These are phyloP conservation scores for Fusarium tricinctum DNA, from an alignment of 2,329 filamentous ascomycete genomes.

Conservation along the genomic window DNA sequence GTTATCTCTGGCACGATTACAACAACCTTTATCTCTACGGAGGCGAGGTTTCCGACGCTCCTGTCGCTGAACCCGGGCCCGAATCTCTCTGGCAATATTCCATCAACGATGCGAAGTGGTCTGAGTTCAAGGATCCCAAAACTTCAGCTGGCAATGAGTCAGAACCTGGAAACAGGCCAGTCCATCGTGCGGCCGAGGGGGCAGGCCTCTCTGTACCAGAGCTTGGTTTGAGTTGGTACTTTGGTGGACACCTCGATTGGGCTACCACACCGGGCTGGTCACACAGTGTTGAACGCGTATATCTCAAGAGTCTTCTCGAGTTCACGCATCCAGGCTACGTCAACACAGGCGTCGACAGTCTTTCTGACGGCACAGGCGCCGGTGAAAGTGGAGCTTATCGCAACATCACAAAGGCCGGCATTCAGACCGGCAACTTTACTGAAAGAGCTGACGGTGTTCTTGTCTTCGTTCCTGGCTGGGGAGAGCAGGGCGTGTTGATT, in stretches of 20 bases:
- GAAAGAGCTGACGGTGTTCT: constrained; percentile 81
- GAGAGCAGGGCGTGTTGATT: constrained; percentile 76
- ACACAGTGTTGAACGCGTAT: constrained; percentile 72
- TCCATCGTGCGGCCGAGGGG: constrained; percentile 80
- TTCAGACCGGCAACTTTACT: constrained; percentile 76
- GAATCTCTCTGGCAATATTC: constrained; percentile 80
- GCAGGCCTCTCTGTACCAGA: constrained; percentile 78
- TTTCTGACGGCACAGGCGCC: constrained; percentile 68
- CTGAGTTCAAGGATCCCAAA: constrained; percentile 70
- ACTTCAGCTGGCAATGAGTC: constrained; percentile 76
- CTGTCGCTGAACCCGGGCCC: constrained; percentile 67
- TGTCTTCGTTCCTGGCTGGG: constrained; percentile 82
- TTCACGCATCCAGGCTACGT: constrained; percentile 79
- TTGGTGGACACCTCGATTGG: constrained; percentile 80
- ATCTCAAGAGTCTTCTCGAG: constrained; percentile 80
- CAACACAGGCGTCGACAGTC: constrained; percentile 72
- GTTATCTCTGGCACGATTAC: constrained; percentile 82
- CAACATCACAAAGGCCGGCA: constrained; percentile 80
- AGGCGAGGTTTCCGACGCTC: constrained; percentile 77
- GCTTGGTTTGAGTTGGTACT: constrained; percentile 81
- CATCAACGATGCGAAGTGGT: constrained; percentile 71
- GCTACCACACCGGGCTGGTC: constrained; percentile 75
- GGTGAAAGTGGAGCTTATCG: constrained; percentile 74
- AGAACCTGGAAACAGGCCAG: constrained; percentile 64
- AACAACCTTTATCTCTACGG: constrained; percentile 80